A percentile compares a stretch with the other conserved stretches of the same genome.
Evolutionary conservation across 2,329 filamentous ascomycete species (phyloP).

Genomic region (Blastomyces emzantsi): DNA sequence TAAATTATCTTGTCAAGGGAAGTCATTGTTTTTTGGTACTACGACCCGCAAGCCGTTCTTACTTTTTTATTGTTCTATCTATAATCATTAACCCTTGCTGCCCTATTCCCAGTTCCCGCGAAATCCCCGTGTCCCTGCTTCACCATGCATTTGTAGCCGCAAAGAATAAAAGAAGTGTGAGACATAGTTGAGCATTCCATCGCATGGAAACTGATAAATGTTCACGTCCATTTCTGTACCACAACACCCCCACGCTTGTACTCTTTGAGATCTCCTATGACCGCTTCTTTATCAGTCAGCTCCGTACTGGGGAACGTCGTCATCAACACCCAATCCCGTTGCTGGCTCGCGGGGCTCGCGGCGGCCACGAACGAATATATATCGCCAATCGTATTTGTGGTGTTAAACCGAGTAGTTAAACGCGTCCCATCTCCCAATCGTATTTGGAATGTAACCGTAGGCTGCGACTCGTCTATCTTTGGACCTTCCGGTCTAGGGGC

Average conservation of each 20-base stretch:
- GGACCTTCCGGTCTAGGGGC: slow-evolving; percentile 31
- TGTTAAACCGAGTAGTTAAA: slow-evolving; percentile 55
- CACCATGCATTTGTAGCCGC: neutral
- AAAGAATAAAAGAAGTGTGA: neutral
- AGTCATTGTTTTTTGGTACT: neutral
- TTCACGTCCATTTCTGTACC: slow-evolving; percentile 40
- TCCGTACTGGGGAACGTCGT: slow-evolving; percentile 59
- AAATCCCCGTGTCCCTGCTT: neutral
- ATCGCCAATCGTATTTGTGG: slow-evolving; percentile 55
- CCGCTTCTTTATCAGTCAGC: slow-evolving; percentile 45
- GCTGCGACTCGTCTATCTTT: slow-evolving; percentile 48
- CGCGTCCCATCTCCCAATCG: slow-evolving; percentile 55
- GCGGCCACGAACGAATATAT: slow-evolving; percentile 54
- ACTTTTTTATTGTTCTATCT: neutral
- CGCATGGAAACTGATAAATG: neutral
- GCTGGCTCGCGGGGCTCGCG: slow-evolving; percentile 41
- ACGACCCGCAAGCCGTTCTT: neutral
- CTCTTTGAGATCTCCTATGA: slow-evolving; percentile 40
- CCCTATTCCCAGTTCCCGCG: neutral
- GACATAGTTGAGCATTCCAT: neutral
- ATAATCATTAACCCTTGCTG: neutral
- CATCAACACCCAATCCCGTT: slow-evolving; percentile 51
- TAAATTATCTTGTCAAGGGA: neutral
- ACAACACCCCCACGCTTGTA: slow-evolving; percentile 45
- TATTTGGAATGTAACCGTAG: slow-evolving; percentile 52